Conservation (phyloP, 768 basidiomycete genomes). For the Leccinum incarnatum region DNA sequence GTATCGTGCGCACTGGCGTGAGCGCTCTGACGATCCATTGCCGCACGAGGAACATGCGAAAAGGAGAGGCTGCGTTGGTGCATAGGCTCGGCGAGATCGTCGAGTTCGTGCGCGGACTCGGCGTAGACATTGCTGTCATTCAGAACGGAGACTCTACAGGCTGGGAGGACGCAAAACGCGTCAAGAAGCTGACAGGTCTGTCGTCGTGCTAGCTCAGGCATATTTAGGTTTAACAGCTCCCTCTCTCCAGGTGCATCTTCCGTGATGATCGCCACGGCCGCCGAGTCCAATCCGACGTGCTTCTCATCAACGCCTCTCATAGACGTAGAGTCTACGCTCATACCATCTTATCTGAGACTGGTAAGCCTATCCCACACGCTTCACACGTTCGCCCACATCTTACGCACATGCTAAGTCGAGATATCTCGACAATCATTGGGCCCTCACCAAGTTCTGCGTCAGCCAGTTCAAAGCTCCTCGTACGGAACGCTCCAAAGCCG, state of each 20-base stretch:
- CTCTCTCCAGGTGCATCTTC: conserved; percentile 68
- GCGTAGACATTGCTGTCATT: conserved; percentile 79
- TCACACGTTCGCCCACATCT: background rate
- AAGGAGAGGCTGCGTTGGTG: conserved; percentile 73
- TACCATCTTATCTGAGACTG: conserved; percentile 73
- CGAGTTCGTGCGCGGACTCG: conserved; percentile 72
- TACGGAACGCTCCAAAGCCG: conserved; percentile 52
- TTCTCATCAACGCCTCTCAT: conserved; percentile 68
- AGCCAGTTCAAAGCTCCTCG: conserved; percentile 75
- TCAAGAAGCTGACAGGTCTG: conserved; percentile 73
- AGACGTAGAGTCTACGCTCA: conserved; percentile 66
- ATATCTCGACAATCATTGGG: conserved; percentile 78
- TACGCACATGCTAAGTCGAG: conserved; percentile 45
- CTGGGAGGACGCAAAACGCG: conserved; percentile 72
- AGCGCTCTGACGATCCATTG: conserved; percentile 93
- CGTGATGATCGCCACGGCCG: conserved; percentile 95
- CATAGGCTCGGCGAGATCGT: conserved; percentile 82
- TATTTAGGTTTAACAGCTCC: background rate
- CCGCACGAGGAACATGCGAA: conserved; percentile 89
- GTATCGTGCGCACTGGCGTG: conserved; percentile 85
- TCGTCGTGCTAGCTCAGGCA: background rate
- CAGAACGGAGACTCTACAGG: conserved; percentile 92
- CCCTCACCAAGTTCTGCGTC: conserved; percentile 85
- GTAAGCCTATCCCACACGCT: conserved; percentile 35
- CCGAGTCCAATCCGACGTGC: conserved; percentile 88